Evolutionary conservation across 2,329 filamentous ascomycete genomes (phyloP).

Genomic region (Botrytis aclada): DNA sequence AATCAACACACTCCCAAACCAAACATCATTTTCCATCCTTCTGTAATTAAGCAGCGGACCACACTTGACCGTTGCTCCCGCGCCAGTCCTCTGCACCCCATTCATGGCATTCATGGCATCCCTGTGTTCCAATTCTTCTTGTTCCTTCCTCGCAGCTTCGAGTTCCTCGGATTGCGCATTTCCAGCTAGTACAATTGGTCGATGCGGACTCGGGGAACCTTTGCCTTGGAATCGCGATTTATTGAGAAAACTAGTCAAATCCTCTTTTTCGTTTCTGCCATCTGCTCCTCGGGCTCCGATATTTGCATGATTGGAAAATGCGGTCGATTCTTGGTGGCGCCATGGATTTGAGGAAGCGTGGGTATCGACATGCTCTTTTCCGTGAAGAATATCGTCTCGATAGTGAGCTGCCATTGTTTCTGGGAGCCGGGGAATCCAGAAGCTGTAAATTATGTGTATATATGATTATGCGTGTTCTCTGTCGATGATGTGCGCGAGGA

Average conservation of each 20-base stretch:
- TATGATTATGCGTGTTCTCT: background rate
- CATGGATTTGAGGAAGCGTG: constrained; percentile 56
- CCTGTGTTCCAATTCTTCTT: constrained; percentile 10
- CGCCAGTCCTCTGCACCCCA: constrained; percentile 18
- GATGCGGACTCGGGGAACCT: constrained; percentile 34
- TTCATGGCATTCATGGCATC: constrained; percentile 18
- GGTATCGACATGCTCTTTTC: constrained; percentile 44
- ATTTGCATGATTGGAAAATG: constrained; percentile 43
- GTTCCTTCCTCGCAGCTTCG: constrained; percentile 12
- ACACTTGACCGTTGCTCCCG: constrained; percentile 58
- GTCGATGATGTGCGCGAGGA: background rate
- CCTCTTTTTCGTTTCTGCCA: constrained; percentile 45
- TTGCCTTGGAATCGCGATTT: constrained; percentile 45
- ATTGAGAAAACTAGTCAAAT: constrained; percentile 57
- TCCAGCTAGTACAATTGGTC: constrained; percentile 46
- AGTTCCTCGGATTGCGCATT: constrained; percentile 24
- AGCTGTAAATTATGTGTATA: background rate
- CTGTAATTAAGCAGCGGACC: constrained; percentile 78
- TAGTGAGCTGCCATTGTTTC: constrained; percentile 29
- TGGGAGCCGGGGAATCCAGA: background rate
- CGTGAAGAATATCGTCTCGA: constrained; percentile 31
- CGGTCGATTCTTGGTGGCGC: constrained; percentile 62
- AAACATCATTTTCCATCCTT: constrained; percentile 64
- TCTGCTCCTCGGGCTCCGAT: constrained; percentile 43
- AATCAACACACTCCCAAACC: constrained; percentile 83